Base-by-base conservation (phyloP, 495 filamentous ascomycete genomes). In the Parachaetomium inaequale region DNA sequence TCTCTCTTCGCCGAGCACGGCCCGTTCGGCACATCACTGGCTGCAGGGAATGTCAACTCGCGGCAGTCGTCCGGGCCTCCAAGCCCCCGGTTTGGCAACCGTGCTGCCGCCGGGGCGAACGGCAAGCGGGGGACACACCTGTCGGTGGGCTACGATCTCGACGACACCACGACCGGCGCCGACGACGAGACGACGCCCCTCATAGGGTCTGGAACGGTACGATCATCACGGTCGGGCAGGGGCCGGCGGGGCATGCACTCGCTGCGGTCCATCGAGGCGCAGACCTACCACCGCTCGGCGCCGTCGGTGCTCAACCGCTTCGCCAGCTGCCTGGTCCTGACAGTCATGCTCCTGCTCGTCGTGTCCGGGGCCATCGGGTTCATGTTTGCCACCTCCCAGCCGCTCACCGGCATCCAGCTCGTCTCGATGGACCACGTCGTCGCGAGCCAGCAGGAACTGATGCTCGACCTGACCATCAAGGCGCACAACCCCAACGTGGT, bases 401-500 rank as follows among this genome's bases (percentile, higher is more conserved):
- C 92, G 8, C 81, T 98, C 12, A 75, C 86, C 43, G 85, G 90
- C 47, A 87, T 98, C 57, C 78, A 85, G 47, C 80, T 98, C 31
- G 72, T 86, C 43, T 86, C 87, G 42, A 89, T 98, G 63, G 84
- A 87, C 64, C 93, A 96, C 66, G 91, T 98, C 19, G 82, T 98
- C 32, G 92, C 92, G 7, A 96, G 91, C 63, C 88, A 96, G 70
- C 90, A 96, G 73, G 95, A 98, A 69, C 81, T 98, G 21, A 98
- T 98, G 87, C 80, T 98, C 63, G 93, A 98, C 68, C 78, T 98
- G 10, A 85, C 88, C n/a, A 89, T 98, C 40, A 81, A 81, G 62
- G 94, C 93, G 1, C 79, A 90, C 61, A 98, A 98, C 70, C 94
- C 93, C 0, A 98, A 98, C 64, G 81, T 96, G 21, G 87, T 97